Conservation (phyloP, 495 filamentous ascomycete genomes). For the Hypoxylon perforatum region DNA sequence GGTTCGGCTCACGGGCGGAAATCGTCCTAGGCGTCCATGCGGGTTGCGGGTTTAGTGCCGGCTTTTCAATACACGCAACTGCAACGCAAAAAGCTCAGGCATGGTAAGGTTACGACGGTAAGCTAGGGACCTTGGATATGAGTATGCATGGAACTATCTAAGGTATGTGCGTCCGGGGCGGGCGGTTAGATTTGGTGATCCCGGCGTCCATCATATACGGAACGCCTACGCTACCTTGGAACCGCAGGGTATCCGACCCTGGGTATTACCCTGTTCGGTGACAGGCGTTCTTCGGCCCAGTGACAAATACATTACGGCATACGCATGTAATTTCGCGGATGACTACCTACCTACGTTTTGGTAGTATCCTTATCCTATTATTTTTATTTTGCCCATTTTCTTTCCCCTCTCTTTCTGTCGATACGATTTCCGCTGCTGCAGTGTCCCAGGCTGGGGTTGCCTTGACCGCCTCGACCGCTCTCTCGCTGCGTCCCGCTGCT, state of each 20-base stretch:
- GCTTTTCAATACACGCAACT: background rate
- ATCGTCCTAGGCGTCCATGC: background rate
- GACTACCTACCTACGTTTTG: background rate
- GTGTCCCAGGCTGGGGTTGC: background rate
- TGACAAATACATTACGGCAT: constrained; percentile 2
- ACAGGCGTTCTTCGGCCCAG: background rate
- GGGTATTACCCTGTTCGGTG: background rate
- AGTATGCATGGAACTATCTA: background rate
- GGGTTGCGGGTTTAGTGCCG: constrained; percentile 1
- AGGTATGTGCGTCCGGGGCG: background rate
- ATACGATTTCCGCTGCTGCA: no score
- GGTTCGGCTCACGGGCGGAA: no score
- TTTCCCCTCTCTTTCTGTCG: background rate
- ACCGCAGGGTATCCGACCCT: no score
- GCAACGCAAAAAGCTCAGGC: background rate
- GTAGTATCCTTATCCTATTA: background rate
- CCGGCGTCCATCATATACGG: background rate
- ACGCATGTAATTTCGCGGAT: background rate
- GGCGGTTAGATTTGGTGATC: background rate
- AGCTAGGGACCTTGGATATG: background rate
- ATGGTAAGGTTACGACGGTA: background rate
- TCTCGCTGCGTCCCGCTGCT: background rate
- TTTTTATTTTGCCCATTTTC: background rate
- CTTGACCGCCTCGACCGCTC: constrained; percentile 36
- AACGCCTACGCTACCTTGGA: no score